Evolutionary conservation across 2,329 filamentous ascomycete species (phyloP).

Genomic region (Claviceps digitariae): DNA sequence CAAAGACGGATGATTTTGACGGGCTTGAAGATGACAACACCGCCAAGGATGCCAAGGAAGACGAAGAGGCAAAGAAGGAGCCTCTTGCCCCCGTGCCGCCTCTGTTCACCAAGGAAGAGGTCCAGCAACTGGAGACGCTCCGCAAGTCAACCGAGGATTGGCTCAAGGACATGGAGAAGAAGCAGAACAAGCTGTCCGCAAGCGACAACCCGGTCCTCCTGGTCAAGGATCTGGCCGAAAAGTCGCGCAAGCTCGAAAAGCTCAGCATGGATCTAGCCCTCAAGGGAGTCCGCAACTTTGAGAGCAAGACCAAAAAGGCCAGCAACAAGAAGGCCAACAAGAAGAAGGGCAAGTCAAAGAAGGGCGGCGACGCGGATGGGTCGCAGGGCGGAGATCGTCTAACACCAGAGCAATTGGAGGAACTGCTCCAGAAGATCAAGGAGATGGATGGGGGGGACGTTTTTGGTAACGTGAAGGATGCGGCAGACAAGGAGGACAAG

Average conservation of each 20-base stretch:
- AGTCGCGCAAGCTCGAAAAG: conserved; percentile 58
- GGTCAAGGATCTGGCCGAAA: conserved; percentile 55
- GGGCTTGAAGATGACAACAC: conserved; percentile 63
- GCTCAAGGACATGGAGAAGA: conserved; percentile 57
- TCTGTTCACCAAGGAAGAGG: conserved; percentile 60
- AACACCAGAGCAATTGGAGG: conserved; percentile 24
- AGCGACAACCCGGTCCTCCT: conserved; percentile 65
- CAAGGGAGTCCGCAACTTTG: conserved; percentile 44
- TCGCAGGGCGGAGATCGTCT: conserved; percentile 28
- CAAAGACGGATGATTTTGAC: conserved; percentile 46
- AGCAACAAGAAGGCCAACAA: conserved; percentile 20
- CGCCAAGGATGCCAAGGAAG: conserved; percentile 11
- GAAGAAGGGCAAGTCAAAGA: conserved; percentile 24
- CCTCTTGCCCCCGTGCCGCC: conserved; percentile 42
- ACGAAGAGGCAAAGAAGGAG: conserved; percentile 32
- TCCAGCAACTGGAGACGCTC: conserved; percentile 48
- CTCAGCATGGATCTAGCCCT: conserved; percentile 56
- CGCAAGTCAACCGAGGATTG: conserved; percentile 54
- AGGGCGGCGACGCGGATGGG: conserved; percentile 20
- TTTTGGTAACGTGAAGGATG: conserved; percentile 10
- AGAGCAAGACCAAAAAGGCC: conserved; percentile 27
- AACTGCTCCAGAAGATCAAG: conserved; percentile 28
- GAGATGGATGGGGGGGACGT: conserved; percentile 17
- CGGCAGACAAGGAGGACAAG: conserved; percentile 9
- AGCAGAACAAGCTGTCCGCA: conserved; percentile 55